Percentiles rank a stretch among this genome's conserved stretches.
Conservation (phyloP, 257 asterid genomes). For the Solanum medicagineum region DNA sequence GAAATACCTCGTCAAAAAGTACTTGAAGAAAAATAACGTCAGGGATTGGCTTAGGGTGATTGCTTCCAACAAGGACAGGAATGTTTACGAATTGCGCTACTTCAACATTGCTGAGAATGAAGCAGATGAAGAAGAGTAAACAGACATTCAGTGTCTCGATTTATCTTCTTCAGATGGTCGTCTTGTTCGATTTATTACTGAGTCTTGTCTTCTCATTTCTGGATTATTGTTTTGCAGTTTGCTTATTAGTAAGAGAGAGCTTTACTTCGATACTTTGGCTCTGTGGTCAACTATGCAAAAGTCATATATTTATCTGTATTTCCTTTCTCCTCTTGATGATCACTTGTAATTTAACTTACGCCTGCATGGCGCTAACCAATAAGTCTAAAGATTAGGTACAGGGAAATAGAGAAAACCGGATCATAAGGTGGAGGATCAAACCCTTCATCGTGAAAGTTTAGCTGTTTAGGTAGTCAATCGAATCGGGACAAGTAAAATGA, state of each 20-base stretch:
- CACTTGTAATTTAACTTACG: neutral
- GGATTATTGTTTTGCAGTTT: neutral
- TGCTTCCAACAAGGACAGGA: conserved; percentile 66
- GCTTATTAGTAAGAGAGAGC: neutral
- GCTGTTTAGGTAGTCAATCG: too few relatives aligned
- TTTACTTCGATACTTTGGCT: neutral
- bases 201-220: neutral
- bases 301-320: neutral
- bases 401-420: neutral
- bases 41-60: conserved; percentile 86
- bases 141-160: neutral
- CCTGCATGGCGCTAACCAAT: neutral
- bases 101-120: conserved; percentile 82
- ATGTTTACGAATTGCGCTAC: conserved; percentile 63
- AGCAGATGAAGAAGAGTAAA: conserved; percentile 50
- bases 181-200: neutral
- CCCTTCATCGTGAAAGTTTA: too few relatives aligned
- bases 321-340: neutral
- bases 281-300: neutral
- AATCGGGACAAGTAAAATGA: too few relatives aligned
- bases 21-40: conserved; percentile 71
- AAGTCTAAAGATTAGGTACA: neutral
- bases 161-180: neutral
- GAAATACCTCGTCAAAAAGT: conserved; percentile 67
- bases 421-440: too few relatives aligned